Base-by-base conservation (phyloP, 1,284 basidiomycete genomes). In the Moniliophthora roreri region DNA sequence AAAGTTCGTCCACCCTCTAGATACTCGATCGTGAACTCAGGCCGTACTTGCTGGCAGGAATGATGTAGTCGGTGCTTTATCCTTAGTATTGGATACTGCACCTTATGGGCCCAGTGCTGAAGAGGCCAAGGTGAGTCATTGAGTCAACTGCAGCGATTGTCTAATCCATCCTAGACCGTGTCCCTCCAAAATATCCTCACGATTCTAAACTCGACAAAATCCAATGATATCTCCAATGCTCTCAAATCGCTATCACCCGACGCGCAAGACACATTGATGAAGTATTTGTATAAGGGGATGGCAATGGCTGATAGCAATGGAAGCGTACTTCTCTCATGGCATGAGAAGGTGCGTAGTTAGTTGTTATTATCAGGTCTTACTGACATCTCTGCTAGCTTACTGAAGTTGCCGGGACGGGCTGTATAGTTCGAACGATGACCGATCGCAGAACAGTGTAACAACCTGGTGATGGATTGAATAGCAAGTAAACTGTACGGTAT, bases 231-330 rank as follows among this genome's bases (percentile, higher is more conserved):
- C 54, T 76, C 89, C 1, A 73, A 72, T 24, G 84, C 91, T 40
- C 77, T 98, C 66, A 89, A 88, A 66, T 69, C 79, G 1, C 80
- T 98, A 38, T 82, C 85, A 6, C 81, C 84, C 56, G 87, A 93
- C 45, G 80, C 91, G 58, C 93, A 97, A 63, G 96, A 98, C 65
- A 91, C 87, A 34, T 78, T 98, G 53, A 99, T 98, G 96, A 98
- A 97, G 69, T 99, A 97, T 67, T 75, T 99, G 21, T 99, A 99
- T 84, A 99, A 99, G 75, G 95, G 89, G 28, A 94, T 93, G 91
- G 91, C 78, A 5, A 79, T 85, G 76, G 85, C 89, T 10, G 91
- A 93, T 66, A 84, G 91, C 60, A 90, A 85, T 61, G 91, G 91
- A 40, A 95, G 93, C 60, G 94, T 98, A 18, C 74, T 99, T 48